Evolutionary conservation across 495 filamentous ascomycete genomes (phyloP), one percentile per base, ranked within the genome.

Genomic region (Penicillium diatomitis): DNA sequence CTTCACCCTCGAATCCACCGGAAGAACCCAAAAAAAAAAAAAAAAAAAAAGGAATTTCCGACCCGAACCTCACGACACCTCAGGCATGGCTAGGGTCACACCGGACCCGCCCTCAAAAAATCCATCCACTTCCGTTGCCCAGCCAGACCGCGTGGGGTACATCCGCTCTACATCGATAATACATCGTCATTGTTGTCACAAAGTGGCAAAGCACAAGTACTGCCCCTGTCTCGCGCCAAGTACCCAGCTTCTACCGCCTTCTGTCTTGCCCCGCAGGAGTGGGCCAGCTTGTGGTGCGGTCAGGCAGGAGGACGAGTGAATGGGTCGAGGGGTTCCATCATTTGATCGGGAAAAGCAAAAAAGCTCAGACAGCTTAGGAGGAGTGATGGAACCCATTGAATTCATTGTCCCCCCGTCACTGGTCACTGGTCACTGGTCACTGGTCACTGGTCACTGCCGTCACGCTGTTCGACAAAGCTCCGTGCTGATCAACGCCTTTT

Each of bases 71-170:
- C 20, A 20, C 20, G 46, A 53, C 41, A 43, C 52, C 56, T 59
- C 34, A 52, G 55, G 55, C 49, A 10, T 32, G 20, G 41, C 42
- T 42, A 6, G 20, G 20, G 20, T 2, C 20, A 20, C 20, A 2
- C 20, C 20, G 20, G 20, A 20, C 20, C 20, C 20, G 20, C 20
- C 0, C 20, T 20, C 2, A 2, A 20, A 20, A 20, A 40, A 43
- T 42, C 38, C 44, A 38, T 46, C 44, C 45, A 46, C 9, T 35
- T 43, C 11, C 29, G 50, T 53, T 50, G 50, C 39, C 44, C 30
- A 8, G 37, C 41, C 46, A 32, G 45, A 45, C 49, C 36, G 31
- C 44, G 32, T 38, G 33, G 42, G 47, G 40, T 49, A 52, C 50
- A 1, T 38, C 2, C 31, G 0, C 7, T 30, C 33, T 48, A 53